A percentile compares a stretch with the other conserved stretches of the same genome.
Evolutionary conservation across 257 asterid genomes (phyloP).

Genomic region (Coffea eugenioides): DNA sequence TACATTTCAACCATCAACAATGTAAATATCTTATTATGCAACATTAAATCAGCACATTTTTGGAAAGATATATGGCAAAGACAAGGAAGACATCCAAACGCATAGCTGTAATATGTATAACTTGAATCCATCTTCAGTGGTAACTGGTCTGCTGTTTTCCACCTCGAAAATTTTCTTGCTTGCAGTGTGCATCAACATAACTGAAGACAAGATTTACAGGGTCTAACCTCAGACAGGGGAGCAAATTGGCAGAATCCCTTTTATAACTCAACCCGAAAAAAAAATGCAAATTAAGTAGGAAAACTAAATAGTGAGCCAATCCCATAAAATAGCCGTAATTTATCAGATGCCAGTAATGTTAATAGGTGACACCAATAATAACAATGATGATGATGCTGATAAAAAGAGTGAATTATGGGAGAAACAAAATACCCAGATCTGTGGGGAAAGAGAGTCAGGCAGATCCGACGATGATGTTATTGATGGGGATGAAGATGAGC

Average conservation of each 20-base stretch:
- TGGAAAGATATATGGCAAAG: neutral
- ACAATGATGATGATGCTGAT: neutral
- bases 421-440: neutral
- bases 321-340: neutral
- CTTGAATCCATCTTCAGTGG: neutral
- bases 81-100: neutral
- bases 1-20: neutral
- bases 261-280: neutral
- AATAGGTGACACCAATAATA: neutral
- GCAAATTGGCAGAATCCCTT: neutral
- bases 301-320: neutral
- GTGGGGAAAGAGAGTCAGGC: neutral
- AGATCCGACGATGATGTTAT: slow-evolving; percentile 39
- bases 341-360: neutral
- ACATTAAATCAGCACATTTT: neutral
- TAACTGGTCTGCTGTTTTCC: neutral
- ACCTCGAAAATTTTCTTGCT: too few species aligned
- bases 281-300: neutral
- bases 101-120: neutral
- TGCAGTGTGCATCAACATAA: too few species aligned
- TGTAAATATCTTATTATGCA: neutral
- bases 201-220: neutral
- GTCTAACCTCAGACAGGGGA: neutral
- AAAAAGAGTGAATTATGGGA: neutral
- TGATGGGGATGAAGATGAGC: slow-evolving; percentile 43